These are phyloP conservation scores for Orbilia javanica DNA, from an alignment of 2,329 filamentous ascomycete species.

Conservation along the genomic window DNA sequence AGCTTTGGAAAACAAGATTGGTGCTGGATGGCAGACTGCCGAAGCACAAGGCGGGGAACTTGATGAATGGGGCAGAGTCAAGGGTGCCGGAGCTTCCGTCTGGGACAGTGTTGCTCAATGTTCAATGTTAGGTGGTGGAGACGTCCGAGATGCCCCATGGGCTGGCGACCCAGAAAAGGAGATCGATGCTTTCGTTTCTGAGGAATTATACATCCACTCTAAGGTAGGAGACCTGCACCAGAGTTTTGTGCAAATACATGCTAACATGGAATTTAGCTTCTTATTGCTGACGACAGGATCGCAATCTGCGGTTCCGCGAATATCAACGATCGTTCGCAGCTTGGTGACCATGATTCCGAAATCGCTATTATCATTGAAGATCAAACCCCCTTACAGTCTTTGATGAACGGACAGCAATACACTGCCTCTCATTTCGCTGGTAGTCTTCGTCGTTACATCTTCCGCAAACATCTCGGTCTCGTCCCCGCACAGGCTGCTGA, in stretches of 20 bases:
- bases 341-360: slow-evolving; percentile 86
- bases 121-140: slow-evolving; percentile 83
- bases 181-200: slow-evolving; percentile 73
- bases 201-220: slow-evolving; percentile 75
- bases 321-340: slow-evolving; percentile 79
- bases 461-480: slow-evolving; percentile 90
- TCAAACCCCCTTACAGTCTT: slow-evolving; percentile 75
- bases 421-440: slow-evolving; percentile 81
- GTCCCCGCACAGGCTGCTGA: slow-evolving; percentile 80
- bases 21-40: slow-evolving; percentile 63
- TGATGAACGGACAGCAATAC: slow-evolving; percentile 80
- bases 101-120: slow-evolving; percentile 83
- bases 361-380: slow-evolving; percentile 92
- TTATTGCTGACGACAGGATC: slow-evolving; percentile 84
- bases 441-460: slow-evolving; percentile 84
- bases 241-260: background rate
- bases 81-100: slow-evolving; percentile 69
- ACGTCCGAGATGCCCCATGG: slow-evolving; percentile 74
- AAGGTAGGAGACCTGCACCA: slow-evolving; percentile 68
- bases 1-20: slow-evolving; percentile 64
- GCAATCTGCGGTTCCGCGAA: slow-evolving; percentile 85
- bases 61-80: slow-evolving; percentile 79
- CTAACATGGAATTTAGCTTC: slow-evolving; percentile 67
- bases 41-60: slow-evolving; percentile 68
- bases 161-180: slow-evolving; percentile 70